These are phyloP conservation scores for Geotrichum carabidarum DNA, from an alignment of 1,139 yeast genomes.

Conservation along the genomic window DNA sequence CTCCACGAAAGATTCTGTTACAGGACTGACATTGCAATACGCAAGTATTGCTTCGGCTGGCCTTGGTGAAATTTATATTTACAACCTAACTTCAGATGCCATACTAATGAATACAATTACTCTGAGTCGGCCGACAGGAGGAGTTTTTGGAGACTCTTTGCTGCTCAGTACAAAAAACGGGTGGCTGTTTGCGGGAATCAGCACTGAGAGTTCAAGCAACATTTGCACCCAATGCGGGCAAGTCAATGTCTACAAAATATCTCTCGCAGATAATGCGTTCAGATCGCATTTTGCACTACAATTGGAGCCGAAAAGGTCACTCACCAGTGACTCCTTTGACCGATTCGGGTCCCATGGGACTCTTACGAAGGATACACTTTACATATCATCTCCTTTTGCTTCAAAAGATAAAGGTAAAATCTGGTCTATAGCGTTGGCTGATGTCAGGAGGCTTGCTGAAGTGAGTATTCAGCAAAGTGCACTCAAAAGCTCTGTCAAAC, in stretches of 20 bases:
- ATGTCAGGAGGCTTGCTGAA: constrained; percentile 8
- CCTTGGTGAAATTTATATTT: constrained; percentile 29
- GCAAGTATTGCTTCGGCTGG: constrained; percentile 35
- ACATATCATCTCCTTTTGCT: constrained; percentile 42
- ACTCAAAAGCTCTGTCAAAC: constrained; percentile 16
- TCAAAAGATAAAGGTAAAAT: constrained; percentile 43
- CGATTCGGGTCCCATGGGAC: constrained; percentile 39
- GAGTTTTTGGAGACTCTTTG: constrained; percentile 32
- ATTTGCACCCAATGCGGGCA: constrained; percentile 39
- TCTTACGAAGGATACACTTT: constrained; percentile 29
- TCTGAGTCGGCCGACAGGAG: constrained; percentile 18
- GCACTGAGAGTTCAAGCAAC: constrained; percentile 20
- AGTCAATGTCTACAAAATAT: constrained; percentile 38
- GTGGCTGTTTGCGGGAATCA: constrained; percentile 30
- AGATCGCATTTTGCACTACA: background rate
- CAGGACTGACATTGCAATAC: constrained; percentile 21
- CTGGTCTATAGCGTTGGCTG: constrained; percentile 38
- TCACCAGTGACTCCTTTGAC: constrained; percentile 20
- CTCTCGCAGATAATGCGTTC: constrained; percentile 19
- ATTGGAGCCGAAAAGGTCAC: background rate
- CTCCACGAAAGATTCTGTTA: constrained; percentile 16
- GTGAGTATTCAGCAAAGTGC: background rate
- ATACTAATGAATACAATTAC: background rate
- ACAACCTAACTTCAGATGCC: constrained; percentile 11
- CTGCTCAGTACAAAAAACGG: constrained; percentile 26